A percentile compares a stretch with the other conserved stretches of the same genome.
Conservation (phyloP, 1,284 basidiomycete genomes). For the Moesziomyces aphidis region DNA sequence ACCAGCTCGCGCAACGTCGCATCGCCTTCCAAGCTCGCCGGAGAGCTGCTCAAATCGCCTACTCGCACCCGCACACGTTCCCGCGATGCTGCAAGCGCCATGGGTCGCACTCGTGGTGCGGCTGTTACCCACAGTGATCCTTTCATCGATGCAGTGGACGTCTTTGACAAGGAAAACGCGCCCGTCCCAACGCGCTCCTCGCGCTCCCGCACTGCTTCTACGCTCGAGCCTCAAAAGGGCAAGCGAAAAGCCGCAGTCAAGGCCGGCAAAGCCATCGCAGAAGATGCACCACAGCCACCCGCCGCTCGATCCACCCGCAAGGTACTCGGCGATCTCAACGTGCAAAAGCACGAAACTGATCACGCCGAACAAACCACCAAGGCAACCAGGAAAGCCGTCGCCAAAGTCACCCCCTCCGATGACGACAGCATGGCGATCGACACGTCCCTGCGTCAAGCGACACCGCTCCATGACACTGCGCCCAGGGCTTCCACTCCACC, state of each 20-base stretch:
- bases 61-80: constrained; percentile 39
- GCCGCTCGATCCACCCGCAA: constrained; percentile 12
- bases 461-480: constrained; percentile 9
- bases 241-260: constrained; percentile 28
- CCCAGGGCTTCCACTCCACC: constrained; percentile 48
- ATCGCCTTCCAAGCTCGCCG: constrained; percentile 51
- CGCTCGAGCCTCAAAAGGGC: constrained; percentile 23
- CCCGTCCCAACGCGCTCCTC: constrained; percentile 23
- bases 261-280: constrained; percentile 7
- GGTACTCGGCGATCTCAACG: constrained; percentile 36
- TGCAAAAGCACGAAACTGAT: constrained; percentile 3
- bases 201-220: constrained; percentile 21
- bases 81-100: constrained; percentile 6
- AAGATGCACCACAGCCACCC: constrained; percentile 6
- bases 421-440: constrained; percentile 45
- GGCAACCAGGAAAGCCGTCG: not conserved
- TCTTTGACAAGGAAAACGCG: constrained; percentile 44
- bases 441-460: not conserved
- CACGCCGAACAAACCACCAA: constrained; percentile 2
- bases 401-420: constrained; percentile 10
- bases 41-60: constrained; percentile 55
- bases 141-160: constrained; percentile 17
- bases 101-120: constrained; percentile 15
- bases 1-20: constrained; percentile 30
- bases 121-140: constrained; percentile 11